Base-by-base conservation (phyloP, 495 filamentous ascomycete genomes). In the Penicillium paradoxum region DNA sequence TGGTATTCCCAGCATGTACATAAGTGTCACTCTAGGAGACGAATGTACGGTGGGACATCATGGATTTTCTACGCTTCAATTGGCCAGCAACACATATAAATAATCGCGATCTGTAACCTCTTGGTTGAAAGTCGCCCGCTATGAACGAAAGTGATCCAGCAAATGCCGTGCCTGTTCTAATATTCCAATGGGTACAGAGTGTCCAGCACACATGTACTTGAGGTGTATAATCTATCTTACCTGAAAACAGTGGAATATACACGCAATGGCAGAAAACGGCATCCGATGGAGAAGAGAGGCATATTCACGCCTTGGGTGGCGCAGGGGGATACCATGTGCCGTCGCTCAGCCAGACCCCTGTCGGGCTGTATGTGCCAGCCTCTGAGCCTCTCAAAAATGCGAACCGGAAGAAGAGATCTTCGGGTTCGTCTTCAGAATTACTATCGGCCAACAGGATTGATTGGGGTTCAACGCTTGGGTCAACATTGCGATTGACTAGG, bases 321-420 rank as follows among this genome's bases (percentile, higher is more conserved):
- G 58, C 42, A 9, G 74, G 74, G 14, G 77, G 65, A 18, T 75
- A 72, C 90, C 91, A 96, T n/a, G 70, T 66, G 27, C 87, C 84
- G 55, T 87, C 76, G 8, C 54, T 69, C 32, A 78, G 72, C 89
- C 93, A 93, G 17, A 81, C 80, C 1, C 90, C 92, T 1, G 91
- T 87, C 57, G 81, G 85, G 4, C 90, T 89, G 63, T 92, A 98
- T 59, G 87, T 86, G 18, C 79, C 86, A 41, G 77, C 78, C 15
- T 74, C 63, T 34, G 82, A 84, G 0, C 90, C 89, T 45, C 76
- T 72, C 76, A 95, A 82, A 64, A 84, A 91, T 6, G 80, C 87
- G 72, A 96, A 96, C 6, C 91, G 75, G 69, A 95, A 95, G 64
- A 93, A 96, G 60, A 91, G 81, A 50, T 70, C 71, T 46, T 76